phyloP scores from a whole-genome alignment of 352 stramenopile species.

The Peronospora belbahrii region DNA sequence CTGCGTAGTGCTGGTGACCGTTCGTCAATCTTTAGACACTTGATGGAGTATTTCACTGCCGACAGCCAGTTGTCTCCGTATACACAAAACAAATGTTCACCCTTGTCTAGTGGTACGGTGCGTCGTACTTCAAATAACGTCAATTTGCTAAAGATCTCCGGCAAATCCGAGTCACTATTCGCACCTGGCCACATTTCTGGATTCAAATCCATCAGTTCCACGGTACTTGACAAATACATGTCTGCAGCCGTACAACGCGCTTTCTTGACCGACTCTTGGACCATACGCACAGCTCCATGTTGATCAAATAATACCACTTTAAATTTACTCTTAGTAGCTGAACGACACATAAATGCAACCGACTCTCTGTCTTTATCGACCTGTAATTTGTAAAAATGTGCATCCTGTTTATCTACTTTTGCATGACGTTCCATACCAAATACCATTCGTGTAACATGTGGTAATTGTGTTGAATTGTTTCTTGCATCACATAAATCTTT shows the following conservation, averaged over 20 bases:
- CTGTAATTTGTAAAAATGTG: conserved; percentile 78
- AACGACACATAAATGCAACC: conserved; percentile 79
- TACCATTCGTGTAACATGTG: conserved; percentile 50
- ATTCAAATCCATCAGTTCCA: conserved; percentile 84
- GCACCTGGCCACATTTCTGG: conserved; percentile 62
- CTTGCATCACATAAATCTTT: conserved; percentile 69
- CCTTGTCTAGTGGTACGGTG: conserved; percentile 67
- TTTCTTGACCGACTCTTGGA: conserved; percentile 79
- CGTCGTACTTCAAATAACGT: conserved; percentile 79
- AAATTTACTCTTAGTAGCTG: conserved; percentile 81
- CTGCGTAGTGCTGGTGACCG: conserved; percentile 38
- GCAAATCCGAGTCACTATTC: conserved; percentile 57
- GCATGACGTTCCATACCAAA: conserved; percentile 66
- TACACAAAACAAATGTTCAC: conserved; percentile 80
- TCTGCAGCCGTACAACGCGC: conserved; percentile 75
- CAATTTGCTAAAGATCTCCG: conserved; percentile 79
- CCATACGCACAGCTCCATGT: conserved; percentile 69
- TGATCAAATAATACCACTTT: conserved; percentile 84
- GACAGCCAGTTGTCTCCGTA: conserved; percentile 88
- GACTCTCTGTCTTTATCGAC: conserved; percentile 67
- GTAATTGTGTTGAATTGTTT: conserved; percentile 54
- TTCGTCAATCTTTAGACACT: conserved; percentile 72
- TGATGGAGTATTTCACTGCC: conserved; percentile 84
- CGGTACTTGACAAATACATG: conserved; percentile 79
- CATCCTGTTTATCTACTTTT: conserved; percentile 84